phyloP scores from a whole-genome alignment of 352 stramenopile genomes.

The Phytophthora syringae region DNA sequence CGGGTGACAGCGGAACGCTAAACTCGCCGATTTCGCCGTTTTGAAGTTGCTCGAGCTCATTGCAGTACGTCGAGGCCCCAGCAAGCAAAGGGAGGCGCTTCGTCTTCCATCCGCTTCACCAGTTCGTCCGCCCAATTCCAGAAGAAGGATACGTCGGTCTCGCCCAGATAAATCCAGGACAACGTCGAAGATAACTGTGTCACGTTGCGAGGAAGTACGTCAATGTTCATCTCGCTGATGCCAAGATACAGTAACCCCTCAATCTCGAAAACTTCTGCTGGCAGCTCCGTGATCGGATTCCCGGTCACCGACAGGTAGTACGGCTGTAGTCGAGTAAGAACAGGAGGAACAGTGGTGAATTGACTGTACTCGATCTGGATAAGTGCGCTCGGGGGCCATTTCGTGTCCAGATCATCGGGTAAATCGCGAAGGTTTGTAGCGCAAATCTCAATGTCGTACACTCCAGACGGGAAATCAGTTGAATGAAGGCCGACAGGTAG shows the following conservation, averaged over 20 bases:
- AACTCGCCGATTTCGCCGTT: constrained; percentile 9
- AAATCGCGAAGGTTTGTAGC: constrained; percentile 37
- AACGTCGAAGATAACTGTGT: constrained; percentile 10
- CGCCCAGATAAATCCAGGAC: background rate
- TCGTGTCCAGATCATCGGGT: constrained; percentile 33
- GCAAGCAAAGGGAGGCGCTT: constrained; percentile 13
- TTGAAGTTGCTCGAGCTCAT: constrained; percentile 21
- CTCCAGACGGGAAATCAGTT: constrained; percentile 24
- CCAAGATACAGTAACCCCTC: constrained; percentile 19
- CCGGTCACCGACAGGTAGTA: constrained; percentile 34
- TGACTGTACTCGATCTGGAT: constrained; percentile 33
- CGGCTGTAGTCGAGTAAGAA: constrained; percentile 22
- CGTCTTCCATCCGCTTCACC: constrained; percentile 10
- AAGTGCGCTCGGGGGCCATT: constrained; percentile 25
- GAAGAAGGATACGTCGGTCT: constrained; percentile 24
- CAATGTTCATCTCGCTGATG: constrained; percentile 27
- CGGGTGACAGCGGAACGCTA: constrained; percentile 12
- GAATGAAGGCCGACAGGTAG: constrained; percentile 41
- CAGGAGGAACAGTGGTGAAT: constrained; percentile 16
- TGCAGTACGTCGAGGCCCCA: constrained; percentile 13
- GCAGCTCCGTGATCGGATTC: constrained; percentile 35
- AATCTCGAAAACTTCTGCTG: constrained; percentile 24
- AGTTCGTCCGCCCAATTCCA: constrained; percentile 28
- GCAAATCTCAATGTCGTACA: constrained; percentile 44
- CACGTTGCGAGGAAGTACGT: constrained; percentile 25